These are phyloP conservation scores for Pythium scleroteichum DNA, from an alignment of 352 stramenopile species.

Conservation along the genomic window DNA sequence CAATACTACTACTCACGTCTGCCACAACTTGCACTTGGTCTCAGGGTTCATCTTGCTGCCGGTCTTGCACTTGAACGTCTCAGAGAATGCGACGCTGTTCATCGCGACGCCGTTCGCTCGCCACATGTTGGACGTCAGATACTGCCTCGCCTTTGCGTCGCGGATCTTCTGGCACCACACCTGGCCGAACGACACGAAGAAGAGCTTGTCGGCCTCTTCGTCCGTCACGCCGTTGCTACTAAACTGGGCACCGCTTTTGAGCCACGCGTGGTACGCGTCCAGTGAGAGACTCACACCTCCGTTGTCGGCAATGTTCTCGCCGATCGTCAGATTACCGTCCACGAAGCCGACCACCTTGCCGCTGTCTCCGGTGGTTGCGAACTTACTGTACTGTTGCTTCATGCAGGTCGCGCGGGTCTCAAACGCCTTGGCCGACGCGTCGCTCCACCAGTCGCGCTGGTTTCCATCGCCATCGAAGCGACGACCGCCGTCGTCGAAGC, in stretches of 20 bases:
- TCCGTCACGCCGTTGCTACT: slow-evolving; percentile 7
- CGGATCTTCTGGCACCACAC: slow-evolving; percentile 55
- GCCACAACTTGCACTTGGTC: slow-evolving; percentile 31
- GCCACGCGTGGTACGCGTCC: slow-evolving; percentile 50
- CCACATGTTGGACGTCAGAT: slow-evolving; percentile 39
- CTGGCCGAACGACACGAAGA: slow-evolving; percentile 58
- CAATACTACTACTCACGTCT: background rate
- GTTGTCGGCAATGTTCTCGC: slow-evolving; percentile 81
- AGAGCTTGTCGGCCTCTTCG: slow-evolving; percentile 52
- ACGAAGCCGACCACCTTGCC: slow-evolving; percentile 43
- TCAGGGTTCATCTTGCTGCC: slow-evolving; percentile 27
- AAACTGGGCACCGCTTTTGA: slow-evolving; percentile 5
- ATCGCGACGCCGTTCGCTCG: slow-evolving; percentile 29
- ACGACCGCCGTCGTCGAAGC: slow-evolving; percentile 90
- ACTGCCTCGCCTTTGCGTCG: slow-evolving; percentile 34
- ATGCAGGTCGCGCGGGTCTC: slow-evolving; percentile 53
- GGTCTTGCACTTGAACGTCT: slow-evolving; percentile 22
- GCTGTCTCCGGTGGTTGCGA: slow-evolving; percentile 32
- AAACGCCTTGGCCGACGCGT: slow-evolving; percentile 72
- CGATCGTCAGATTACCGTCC: slow-evolving; percentile 61
- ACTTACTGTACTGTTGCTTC: slow-evolving; percentile 42
- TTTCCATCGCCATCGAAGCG: slow-evolving; percentile 87
- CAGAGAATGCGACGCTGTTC: slow-evolving; percentile 25
- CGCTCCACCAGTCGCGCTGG: slow-evolving; percentile 90
- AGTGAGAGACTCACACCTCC: slow-evolving; percentile 57